Evolutionary conservation across 1,139 yeast genomes (phyloP).

Genomic region (Geotrichum macrosporum): DNA sequence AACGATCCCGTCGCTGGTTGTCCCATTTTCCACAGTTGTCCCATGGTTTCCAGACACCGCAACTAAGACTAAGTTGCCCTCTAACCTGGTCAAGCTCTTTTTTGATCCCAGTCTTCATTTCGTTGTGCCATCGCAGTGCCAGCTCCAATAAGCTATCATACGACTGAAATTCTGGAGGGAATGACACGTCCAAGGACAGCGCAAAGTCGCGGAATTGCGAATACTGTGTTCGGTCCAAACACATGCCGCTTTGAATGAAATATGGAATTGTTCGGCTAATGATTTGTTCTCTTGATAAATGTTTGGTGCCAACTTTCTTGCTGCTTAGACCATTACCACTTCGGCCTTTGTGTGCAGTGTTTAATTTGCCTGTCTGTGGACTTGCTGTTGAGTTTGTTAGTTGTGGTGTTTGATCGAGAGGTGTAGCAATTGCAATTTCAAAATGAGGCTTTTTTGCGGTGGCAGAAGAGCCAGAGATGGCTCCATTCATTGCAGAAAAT

Average conservation of each 20-base stretch:
- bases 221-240: constrained; percentile 18
- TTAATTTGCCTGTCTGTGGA: too few relatives aligned
- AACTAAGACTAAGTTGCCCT: constrained; percentile 20
- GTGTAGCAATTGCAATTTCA: background rate
- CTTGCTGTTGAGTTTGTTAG: background rate
- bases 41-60: constrained; percentile 22
- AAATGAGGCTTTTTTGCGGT: background rate
- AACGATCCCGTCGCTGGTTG: constrained; percentile 13
- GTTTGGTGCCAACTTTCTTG: constrained; percentile 11
- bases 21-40: constrained; percentile 18
- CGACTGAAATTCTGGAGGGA: constrained; percentile 21
- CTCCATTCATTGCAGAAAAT: constrained; percentile 20
- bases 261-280: constrained; percentile 19
- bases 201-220: constrained; percentile 16
- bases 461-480: background rate
- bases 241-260: constrained; percentile 19
- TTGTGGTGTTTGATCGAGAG: too few relatives aligned
- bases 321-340: constrained; percentile 2
- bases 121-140: constrained; percentile 19
- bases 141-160: constrained; percentile 17
- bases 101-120: constrained; percentile 17
- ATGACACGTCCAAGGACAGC: constrained; percentile 13
- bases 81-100: constrained; percentile 13
- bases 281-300: constrained; percentile 15
- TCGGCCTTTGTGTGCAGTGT: background rate